Conservation (phyloP, 441 rosid species). For the Populus hybrid region DNA sequence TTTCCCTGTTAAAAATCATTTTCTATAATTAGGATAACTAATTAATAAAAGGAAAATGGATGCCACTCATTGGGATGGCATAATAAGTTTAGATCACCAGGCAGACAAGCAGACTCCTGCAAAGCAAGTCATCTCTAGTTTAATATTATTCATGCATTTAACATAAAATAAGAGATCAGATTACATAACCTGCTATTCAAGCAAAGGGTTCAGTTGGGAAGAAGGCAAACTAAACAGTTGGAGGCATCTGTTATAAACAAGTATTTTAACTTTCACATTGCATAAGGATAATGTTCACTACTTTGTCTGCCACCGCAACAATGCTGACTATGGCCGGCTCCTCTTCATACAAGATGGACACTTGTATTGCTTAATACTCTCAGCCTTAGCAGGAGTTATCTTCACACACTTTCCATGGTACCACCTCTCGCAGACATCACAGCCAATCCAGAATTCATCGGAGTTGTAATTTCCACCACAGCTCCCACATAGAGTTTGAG, state of each 20-base stretch:
- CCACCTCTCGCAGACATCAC: conserved; percentile 86
- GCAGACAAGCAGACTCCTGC: neutral
- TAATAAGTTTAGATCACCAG: neutral
- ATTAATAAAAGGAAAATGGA: neutral
- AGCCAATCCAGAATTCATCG: conserved; percentile 79
- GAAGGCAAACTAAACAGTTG: conserved; percentile 14
- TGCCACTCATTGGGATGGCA: neutral
- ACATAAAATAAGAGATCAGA: conserved; percentile 2
- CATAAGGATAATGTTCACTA: conserved; percentile 21
- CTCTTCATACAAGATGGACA: conserved; percentile 75
- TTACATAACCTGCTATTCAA: conserved; percentile 11
- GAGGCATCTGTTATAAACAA: conserved; percentile 30
- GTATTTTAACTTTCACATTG: conserved; percentile 22
- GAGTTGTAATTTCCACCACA: conserved; percentile 66
- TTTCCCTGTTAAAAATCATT: neutral
- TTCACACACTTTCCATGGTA: conserved; percentile 82
- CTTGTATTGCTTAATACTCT: conserved; percentile 75
- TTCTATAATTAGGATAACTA: neutral
- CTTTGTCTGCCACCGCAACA: conserved; percentile 19
- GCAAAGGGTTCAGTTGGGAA: conserved; percentile 22
- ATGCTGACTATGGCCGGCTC: conserved; percentile 40
- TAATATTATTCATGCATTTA: conserved; percentile 1
- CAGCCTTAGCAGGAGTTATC: conserved; percentile 83
- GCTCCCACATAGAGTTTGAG: conserved; percentile 70
- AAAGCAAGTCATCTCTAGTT: neutral